Base-by-base conservation (phyloP, 176 grass and related monocot genomes). In the Coix lacrymajobi region DNA sequence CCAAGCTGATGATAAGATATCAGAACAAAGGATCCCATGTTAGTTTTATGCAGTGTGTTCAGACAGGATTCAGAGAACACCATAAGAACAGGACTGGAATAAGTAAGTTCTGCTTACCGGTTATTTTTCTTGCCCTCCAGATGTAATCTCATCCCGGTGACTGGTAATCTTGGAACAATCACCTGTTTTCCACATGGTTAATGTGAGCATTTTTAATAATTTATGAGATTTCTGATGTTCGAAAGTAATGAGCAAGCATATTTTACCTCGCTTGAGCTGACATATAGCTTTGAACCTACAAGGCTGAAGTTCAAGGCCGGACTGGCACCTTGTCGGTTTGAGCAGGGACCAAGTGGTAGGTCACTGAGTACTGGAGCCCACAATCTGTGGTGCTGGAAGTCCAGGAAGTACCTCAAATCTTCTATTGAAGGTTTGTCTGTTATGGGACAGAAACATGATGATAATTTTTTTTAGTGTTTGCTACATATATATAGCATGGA, bases 81-180 rank as follows among this genome's bases (percentile, higher is more conserved):
- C 16, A 31, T 29, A 37, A 46, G 63, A 32, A 28, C 11, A 28
- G 15, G 39, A 62, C 0, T 16, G 29, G 17, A 7, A 62, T 14
- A 36, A 51, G 26, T 11, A 12, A 24, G 24, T 20, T 8, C 37
- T 24, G 79, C 77, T 88, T 52, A 90, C 93, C 89, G 33, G 73
- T 98, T 88, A 66, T 89, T 95, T 33, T 93, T 95, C 84, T 90
- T 98, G 73, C 96, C 93, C 83, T 98, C 96, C 9, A 95, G 91
- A 78, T 98, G 86, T 67, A 98, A 81, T 60, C 96, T 86, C 92
- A 98, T 92, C 20, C 96, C 96, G 7, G 87, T 98, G 63, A 95
- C n/a, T 7, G 96, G 96, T 51, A 79, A 37, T 71, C 36, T 90
- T 71, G 82, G 85, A 81, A 92, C 76, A 57, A 75, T 82, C 37